A percentile compares a stretch with the other conserved stretches of the same genome.
phyloP scores from a whole-genome alignment of 306 rosid species.

The Quillaja saponaria region DNA sequence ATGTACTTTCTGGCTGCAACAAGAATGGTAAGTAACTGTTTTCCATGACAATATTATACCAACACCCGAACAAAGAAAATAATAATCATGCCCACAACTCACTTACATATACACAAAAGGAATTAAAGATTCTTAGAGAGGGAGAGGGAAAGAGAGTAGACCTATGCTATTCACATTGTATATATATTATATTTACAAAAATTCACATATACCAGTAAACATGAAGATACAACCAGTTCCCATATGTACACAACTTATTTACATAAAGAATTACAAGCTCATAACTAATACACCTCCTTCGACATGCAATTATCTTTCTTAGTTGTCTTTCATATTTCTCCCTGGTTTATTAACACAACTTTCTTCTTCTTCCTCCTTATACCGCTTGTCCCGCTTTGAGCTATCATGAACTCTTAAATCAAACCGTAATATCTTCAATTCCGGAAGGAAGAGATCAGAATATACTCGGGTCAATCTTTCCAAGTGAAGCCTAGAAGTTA shows the following conservation, averaged over 20 bases:
- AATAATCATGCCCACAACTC: no score
- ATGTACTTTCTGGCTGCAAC: no score
- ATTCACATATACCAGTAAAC: conserved; percentile 36
- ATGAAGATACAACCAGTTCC: conserved; percentile 30
- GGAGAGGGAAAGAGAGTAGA: background rate
- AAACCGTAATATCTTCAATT: conserved; percentile 4
- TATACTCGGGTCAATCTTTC: conserved; percentile 21
- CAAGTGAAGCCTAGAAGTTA: background rate
- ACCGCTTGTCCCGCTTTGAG: background rate
- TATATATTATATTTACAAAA: conserved; percentile 24
- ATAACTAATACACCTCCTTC: conserved; percentile 33
- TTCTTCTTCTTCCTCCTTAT: background rate
- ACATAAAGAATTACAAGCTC: conserved; percentile 54
- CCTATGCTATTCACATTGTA: conserved; percentile 34
- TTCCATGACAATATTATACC: no score
- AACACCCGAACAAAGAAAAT: no score
- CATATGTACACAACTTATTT: conserved; percentile 37
- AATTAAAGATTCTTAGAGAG: no score
- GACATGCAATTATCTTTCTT: conserved; percentile 20
- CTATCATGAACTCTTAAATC: background rate
- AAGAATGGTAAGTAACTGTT: no score
- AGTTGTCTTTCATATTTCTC: background rate
- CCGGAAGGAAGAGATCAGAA: conserved; percentile 25
- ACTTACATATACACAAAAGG: no score
- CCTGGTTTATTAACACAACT: background rate